These are phyloP conservation scores for Amanita molliuscula DNA, from an alignment of 768 basidiomycete species.

Conservation along the genomic window DNA sequence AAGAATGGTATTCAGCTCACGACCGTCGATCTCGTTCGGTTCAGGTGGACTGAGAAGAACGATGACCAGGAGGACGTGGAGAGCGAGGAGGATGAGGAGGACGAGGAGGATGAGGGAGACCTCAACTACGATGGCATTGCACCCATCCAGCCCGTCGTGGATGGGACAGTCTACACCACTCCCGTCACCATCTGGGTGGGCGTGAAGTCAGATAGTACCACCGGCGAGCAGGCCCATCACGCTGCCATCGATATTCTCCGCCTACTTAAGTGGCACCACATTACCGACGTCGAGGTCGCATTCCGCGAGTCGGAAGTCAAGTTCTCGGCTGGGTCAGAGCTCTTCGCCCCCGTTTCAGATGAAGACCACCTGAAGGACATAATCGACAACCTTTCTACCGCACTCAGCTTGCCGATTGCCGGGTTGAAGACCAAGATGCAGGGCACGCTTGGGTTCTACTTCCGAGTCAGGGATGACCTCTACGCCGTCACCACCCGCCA, in stretches of 20 bases:
- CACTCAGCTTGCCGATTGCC: slow-evolving; percentile 26
- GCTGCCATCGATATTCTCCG: slow-evolving; percentile 19
- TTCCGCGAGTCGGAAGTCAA: slow-evolving; percentile 21
- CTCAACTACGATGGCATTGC: slow-evolving; percentile 12
- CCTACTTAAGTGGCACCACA: slow-evolving; percentile 20
- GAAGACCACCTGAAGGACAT: slow-evolving; percentile 20
- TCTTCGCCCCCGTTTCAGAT: slow-evolving; percentile 20
- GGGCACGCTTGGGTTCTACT: slow-evolving; percentile 29
- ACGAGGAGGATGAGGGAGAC: too few species aligned
- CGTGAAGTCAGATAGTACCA: slow-evolving; percentile 21
- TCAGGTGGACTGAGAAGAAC: too few species aligned
- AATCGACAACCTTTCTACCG: slow-evolving; percentile 24
- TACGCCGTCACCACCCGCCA: slow-evolving; percentile 25
- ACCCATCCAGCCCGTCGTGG: slow-evolving; percentile 15
- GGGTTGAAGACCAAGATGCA: slow-evolving; percentile 20
- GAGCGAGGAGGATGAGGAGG: too few species aligned
- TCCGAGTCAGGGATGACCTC: slow-evolving; percentile 18
- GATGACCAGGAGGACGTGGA: too few species aligned
- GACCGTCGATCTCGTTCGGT: too few species aligned
- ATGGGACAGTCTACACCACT: slow-evolving; percentile 16
- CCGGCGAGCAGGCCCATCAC: slow-evolving; percentile 18
- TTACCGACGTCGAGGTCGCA: slow-evolving; percentile 26
- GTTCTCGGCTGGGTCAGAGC: slow-evolving; percentile 16
- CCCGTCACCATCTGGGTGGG: slow-evolving; percentile 30
- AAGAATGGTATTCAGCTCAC: too few species aligned